These are phyloP conservation scores for Yamadazyma blattariae DNA, from an alignment of 1,139 yeast genomes.

Conservation along the genomic window DNA sequence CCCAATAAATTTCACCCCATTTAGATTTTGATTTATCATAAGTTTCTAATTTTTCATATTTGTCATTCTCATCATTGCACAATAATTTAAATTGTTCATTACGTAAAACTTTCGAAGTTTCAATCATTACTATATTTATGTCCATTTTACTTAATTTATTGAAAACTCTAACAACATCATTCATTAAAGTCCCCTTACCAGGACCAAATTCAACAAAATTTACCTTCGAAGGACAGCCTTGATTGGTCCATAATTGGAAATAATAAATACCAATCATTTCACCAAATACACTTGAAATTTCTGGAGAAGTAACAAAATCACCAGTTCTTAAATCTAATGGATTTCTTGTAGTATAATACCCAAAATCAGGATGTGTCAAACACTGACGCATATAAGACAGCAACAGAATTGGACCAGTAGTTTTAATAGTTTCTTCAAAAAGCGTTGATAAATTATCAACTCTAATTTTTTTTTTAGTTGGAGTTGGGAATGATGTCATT, in stretches of 20 bases:
- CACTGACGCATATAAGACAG: constrained; percentile 83
- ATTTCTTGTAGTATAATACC: constrained; percentile 76
- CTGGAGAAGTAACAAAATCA: constrained; percentile 85
- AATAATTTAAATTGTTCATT: constrained; percentile 52
- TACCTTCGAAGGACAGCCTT: constrained; percentile 45
- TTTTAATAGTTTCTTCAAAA: constrained; percentile 53
- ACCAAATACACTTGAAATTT: constrained; percentile 84
- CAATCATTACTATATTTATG: constrained; percentile 55
- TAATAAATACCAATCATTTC: constrained; percentile 82
- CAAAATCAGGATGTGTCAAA: constrained; percentile 71
- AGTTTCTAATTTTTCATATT: constrained; percentile 19
- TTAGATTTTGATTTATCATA: constrained; percentile 40
- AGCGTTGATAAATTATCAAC: constrained; percentile 36
- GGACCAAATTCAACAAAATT: constrained; percentile 86
- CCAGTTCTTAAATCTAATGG: constrained; percentile 65
- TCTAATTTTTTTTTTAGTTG: constrained; percentile 16
- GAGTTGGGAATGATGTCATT: constrained; percentile 36
- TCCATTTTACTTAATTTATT: constrained; percentile 31
- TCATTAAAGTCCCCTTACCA: constrained; percentile 78
- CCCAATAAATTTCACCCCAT: constrained; percentile 59
- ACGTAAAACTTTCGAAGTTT: constrained; percentile 68
- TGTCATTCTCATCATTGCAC: constrained; percentile 30
- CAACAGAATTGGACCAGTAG: constrained; percentile 75
- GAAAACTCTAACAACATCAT: constrained; percentile 55
- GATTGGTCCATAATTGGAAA: constrained; percentile 58